Conservation (phyloP, 164 flowering plant genomes). For the Aristolochia fimbriata region DNA sequence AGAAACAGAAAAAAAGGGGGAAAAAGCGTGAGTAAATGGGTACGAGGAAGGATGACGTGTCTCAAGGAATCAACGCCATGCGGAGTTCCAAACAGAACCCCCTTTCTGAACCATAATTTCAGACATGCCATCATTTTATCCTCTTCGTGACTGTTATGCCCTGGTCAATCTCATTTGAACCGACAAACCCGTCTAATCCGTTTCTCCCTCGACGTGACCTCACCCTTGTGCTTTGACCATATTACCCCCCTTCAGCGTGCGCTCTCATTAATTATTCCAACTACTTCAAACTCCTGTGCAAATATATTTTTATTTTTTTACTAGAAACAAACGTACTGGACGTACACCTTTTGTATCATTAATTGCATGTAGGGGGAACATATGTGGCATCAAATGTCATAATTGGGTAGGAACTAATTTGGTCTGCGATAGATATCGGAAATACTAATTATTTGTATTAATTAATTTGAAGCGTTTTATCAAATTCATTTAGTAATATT, state of each 20-base stretch:
- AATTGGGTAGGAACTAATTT: background rate
- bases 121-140: background rate
- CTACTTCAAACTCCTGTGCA: too few species aligned
- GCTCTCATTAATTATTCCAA: background rate
- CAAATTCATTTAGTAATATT: too few species aligned
- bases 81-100: background rate
- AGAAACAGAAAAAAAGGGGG: background rate
- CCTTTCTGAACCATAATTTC: background rate
- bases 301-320: too few species aligned
- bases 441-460: too few species aligned
- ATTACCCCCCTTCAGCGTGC: background rate
- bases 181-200: background rate
- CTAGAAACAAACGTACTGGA: too few species aligned
- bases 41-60: slow-evolving; percentile 15
- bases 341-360: too few species aligned
- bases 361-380: too few species aligned
- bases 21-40: background rate
- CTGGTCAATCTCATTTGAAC: background rate
- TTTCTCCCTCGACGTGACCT: background rate
- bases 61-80: background rate
- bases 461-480: too few species aligned
- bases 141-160: background rate
- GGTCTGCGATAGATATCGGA: background rate
- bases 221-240: background rate
- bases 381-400: too few species aligned